Percentiles rank a stretch among this genome's conserved stretches.
phyloP scores from a whole-genome alignment of 2,329 filamentous ascomycete genomes.

The Calonectria fujianensis region DNA sequence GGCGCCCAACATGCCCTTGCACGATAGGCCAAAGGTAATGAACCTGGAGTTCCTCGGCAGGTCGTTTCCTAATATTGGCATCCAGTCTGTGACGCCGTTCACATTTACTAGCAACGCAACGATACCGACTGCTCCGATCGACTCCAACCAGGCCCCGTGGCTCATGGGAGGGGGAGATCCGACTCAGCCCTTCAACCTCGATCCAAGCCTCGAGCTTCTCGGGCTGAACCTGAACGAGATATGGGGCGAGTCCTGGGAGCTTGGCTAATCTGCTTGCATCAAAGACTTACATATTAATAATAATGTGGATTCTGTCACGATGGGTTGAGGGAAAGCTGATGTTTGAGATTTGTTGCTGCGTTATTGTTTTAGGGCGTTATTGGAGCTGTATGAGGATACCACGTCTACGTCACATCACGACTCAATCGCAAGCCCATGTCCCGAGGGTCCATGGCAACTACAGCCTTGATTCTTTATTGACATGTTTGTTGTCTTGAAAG shows the following conservation, averaged over 20 bases:
- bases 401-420: constrained; percentile 45
- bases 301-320: constrained; percentile 41
- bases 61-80: constrained; percentile 56
- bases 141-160: constrained; percentile 60
- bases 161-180: constrained; percentile 56
- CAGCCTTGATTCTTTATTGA: constrained; percentile 26
- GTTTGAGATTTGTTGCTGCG: constrained; percentile 20
- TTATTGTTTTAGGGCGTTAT: constrained; percentile 33
- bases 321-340: constrained; percentile 17
- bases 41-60: constrained; percentile 52
- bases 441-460: constrained; percentile 21
- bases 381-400: constrained; percentile 47
- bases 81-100: constrained; percentile 66
- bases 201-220: constrained; percentile 72
- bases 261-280: constrained; percentile 56
- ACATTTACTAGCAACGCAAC: constrained; percentile 58
- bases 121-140: constrained; percentile 60
- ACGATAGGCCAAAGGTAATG: constrained; percentile 64
- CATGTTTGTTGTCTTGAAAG: constrained; percentile 33
- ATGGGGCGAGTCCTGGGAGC: constrained; percentile 71
- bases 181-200: constrained; percentile 67
- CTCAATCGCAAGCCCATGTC: constrained; percentile 46
- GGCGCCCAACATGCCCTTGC: constrained; percentile 58
- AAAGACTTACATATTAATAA: constrained; percentile 50
- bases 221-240: constrained; percentile 74